Evolutionary conservation across 2,329 filamentous ascomycete species (phyloP).

Genomic region (Diaporthe sp.): DNA sequence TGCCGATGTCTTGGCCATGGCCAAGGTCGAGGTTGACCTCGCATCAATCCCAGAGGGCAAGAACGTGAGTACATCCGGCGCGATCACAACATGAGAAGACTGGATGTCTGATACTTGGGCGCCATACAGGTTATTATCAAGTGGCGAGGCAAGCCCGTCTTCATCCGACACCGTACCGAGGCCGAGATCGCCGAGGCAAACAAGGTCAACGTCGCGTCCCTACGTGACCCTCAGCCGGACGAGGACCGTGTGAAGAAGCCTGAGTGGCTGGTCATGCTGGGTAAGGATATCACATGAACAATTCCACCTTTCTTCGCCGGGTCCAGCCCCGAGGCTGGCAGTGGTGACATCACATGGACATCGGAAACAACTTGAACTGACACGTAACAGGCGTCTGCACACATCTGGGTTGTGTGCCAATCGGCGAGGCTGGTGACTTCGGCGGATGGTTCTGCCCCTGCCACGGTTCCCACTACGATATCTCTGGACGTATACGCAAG

Average conservation of each 20-base stretch:
- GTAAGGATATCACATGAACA: slow-evolving; percentile 62
- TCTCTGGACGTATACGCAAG: slow-evolving; percentile 97
- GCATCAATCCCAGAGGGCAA: slow-evolving; percentile 96
- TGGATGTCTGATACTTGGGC: slow-evolving; percentile 17
- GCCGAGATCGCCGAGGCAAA: slow-evolving; percentile 96
- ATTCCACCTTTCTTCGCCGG: not conserved
- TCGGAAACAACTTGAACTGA: not conserved
- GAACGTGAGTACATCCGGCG: slow-evolving; percentile 80
- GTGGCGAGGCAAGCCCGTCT: slow-evolving; percentile 99
- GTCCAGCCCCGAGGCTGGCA: not conserved
- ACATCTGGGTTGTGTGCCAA: slow-evolving; percentile 98
- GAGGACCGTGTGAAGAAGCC: slow-evolving; percentile 96
- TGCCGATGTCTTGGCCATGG: slow-evolving; percentile 97
- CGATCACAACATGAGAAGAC: not conserved
- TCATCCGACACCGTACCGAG: slow-evolving; percentile 97
- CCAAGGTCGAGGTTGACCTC: slow-evolving; percentile 98
- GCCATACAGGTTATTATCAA: slow-evolving; percentile 90
- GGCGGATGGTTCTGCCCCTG: slow-evolving; percentile 99
- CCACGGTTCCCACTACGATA: slow-evolving; percentile 99
- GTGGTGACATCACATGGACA: slow-evolving; percentile 1
- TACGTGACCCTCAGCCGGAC: slow-evolving; percentile 94
- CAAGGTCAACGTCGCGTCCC: slow-evolving; percentile 82
- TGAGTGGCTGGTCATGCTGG: slow-evolving; percentile 99
- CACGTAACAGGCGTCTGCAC: slow-evolving; percentile 87
- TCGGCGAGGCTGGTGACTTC: slow-evolving; percentile 97